Evolutionary conservation across 352 stramenopile genomes (phyloP).

Genomic region (Phytophthora meadii): DNA sequence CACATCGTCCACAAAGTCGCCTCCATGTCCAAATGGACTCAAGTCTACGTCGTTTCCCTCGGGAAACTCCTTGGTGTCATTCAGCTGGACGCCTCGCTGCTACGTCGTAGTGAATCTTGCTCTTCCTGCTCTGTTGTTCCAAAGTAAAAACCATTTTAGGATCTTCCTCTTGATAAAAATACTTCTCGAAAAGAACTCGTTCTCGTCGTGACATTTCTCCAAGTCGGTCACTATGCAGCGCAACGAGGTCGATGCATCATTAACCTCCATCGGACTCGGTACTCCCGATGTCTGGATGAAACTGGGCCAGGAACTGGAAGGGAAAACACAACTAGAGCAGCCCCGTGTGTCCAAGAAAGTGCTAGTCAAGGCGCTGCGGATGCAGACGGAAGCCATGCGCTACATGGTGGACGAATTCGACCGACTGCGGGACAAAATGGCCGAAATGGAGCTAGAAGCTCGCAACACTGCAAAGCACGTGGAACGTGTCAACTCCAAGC

Average conservation of each 20-base stretch:
- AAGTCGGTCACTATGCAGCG: slow-evolving; percentile 62
- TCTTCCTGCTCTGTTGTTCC: slow-evolving; percentile 3
- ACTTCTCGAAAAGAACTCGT: slow-evolving; percentile 6
- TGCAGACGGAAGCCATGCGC: slow-evolving; percentile 86
- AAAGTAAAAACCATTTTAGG: slow-evolving; percentile 27
- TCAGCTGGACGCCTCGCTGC: slow-evolving; percentile 67
- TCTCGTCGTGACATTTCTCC: slow-evolving; percentile 10
- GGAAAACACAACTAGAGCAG: slow-evolving; percentile 80
- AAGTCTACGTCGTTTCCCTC: slow-evolving; percentile 82
- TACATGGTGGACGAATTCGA: slow-evolving; percentile 88
- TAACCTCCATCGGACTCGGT: slow-evolving; percentile 69
- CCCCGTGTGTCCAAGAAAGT: slow-evolving; percentile 86
- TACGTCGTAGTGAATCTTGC: slow-evolving; percentile 11
- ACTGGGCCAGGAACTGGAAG: slow-evolving; percentile 80
- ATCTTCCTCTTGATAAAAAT: slow-evolving; percentile 34
- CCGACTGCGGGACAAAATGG: slow-evolving; percentile 75
- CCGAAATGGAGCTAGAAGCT: slow-evolving; percentile 77
- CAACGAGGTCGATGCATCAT: slow-evolving; percentile 79
- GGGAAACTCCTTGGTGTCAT: slow-evolving; percentile 76
- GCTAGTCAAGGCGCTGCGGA: slow-evolving; percentile 79
- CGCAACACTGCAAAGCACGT: slow-evolving; percentile 82
- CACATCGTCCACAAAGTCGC: slow-evolving; percentile 79
- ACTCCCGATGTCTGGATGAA: slow-evolving; percentile 84
- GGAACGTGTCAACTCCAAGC: slow-evolving; percentile 78
- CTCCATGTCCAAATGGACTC: slow-evolving; percentile 85